A percentile compares a stretch with the other conserved stretches of the same genome.
phyloP scores from a whole-genome alignment of 345 rosid genomes.

The Chamaenerion angustifolium region DNA sequence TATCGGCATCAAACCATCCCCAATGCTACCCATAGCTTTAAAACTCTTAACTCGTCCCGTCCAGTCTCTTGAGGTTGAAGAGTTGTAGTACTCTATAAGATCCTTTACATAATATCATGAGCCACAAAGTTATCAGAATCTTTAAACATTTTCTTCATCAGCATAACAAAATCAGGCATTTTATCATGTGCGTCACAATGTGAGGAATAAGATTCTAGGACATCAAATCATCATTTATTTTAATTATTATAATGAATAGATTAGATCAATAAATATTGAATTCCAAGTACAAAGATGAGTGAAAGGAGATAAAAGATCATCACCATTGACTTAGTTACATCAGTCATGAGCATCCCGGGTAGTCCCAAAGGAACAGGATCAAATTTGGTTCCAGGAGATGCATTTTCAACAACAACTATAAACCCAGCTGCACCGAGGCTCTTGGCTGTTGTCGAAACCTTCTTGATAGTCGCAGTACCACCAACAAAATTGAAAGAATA shows the following conservation, averaged over 20 bases:
- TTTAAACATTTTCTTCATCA: too few species aligned
- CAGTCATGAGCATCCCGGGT: constrained; percentile 87
- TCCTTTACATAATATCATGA: constrained; percentile 31
- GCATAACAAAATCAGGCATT: too few species aligned
- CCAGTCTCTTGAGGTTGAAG: constrained; percentile 90
- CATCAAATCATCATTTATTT: not conserved
- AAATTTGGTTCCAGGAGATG: constrained; percentile 86
- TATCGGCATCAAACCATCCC: constrained; percentile 85
- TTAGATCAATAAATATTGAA: too few species aligned
- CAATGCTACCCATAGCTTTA: constrained; percentile 79
- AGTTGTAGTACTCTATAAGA: constrained; percentile 84
- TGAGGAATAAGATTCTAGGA: not conserved
- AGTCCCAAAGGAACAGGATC: constrained; percentile 81
- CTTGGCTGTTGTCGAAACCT: constrained; percentile 87
- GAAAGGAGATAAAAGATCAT: constrained; percentile 2
- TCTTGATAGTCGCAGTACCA: constrained; percentile 91
- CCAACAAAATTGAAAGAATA: constrained; percentile 93
- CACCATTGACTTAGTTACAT: constrained; percentile 78
- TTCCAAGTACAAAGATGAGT: too few species aligned
- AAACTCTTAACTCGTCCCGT: constrained; percentile 83
- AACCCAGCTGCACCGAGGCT: constrained; percentile 88
- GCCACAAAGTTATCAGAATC: too few species aligned
- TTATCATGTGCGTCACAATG: not conserved
- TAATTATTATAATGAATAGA: too few species aligned
- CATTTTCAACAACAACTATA: constrained; percentile 95